Evolutionary conservation across 78 protist genomes (phyloP), one percentile per base, ranked within the genome.

Genomic region (Dictyostelium capitatum): DNA sequence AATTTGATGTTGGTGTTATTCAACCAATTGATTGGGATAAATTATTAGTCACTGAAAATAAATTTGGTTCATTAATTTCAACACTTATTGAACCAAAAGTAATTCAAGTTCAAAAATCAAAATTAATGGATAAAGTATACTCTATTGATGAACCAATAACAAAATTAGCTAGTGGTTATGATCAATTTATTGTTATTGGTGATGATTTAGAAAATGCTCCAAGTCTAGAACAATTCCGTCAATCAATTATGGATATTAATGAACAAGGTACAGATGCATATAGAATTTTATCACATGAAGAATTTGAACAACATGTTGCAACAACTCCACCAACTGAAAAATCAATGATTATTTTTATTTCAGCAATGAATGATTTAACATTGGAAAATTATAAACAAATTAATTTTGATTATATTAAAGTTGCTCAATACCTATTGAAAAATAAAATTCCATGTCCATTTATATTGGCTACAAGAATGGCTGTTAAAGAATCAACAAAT

Each of bases 331-430:
- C 30, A 59, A 59, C 69, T 8, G 30, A 59, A 1, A 59, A 30
- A 32, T 28, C 32, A 23, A 69, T 51, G 8, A 23, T 69, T 4
- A 4, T 48, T 0, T 72, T 83, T 51, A 12, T 30, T 54, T 67
- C 57, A 17, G 32, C 65, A 32, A 65, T 83, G 15, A 69, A 69
- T 72, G 80, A 79, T 46, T 54, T 59, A n/a, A 3, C 73, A 11
- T 72, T 72, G 53, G 50, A 17, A 30, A 64, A 83, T 50, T 83
- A 67, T 69, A 51, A 50, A 53, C 43, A 54, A 14, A 51, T 56
- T 72, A 51, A n/a, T n/a, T 59, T 23, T 8, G 90, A 83, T 32
- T n/a, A 14, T 4, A 25, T 51, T 15, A n/a, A 72, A 12, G 17
- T 62, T 19, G 41, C 54, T 17, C 90, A 72, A 30, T 72, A 65